Conservation (phyloP, 257 asterid species). For the Paraleonurus japonicus region DNA sequence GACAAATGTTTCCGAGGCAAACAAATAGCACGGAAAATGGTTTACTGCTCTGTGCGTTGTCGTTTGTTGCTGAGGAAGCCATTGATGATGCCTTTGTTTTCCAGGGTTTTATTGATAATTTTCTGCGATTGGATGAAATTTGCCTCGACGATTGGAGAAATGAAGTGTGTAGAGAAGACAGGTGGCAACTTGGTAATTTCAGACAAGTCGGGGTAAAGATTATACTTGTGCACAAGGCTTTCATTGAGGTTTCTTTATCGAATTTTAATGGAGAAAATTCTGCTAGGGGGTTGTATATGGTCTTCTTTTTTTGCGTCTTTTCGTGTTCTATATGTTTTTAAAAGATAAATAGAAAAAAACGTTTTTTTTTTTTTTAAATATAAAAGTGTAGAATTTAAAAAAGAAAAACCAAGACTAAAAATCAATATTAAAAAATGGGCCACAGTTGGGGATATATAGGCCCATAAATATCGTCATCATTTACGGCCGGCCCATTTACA, state of each 20-base stretch:
- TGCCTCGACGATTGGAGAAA: conserved; percentile 23
- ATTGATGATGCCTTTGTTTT: conserved; percentile 44
- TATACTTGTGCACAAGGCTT: conserved; percentile 28
- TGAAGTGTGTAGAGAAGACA: conserved; percentile 19
- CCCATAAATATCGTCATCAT: neutral
- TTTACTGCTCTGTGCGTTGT: conserved; percentile 31
- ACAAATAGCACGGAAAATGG: conserved; percentile 80
- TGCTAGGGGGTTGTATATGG: neutral
- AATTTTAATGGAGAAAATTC: conserved; percentile 14
- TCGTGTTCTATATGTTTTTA: neutral
- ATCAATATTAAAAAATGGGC: too few relatives aligned
- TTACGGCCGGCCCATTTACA: neutral
- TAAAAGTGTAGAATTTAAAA: too few relatives aligned
- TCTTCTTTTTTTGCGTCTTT: neutral
- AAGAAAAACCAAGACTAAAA: too few relatives aligned
- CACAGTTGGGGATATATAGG: too few relatives aligned
- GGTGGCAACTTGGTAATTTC: conserved; percentile 32
- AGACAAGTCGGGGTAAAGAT: neutral
- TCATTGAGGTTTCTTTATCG: conserved; percentile 36
- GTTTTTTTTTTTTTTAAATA: too few relatives aligned
- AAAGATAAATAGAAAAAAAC: neutral
- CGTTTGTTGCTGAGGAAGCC: conserved; percentile 48
- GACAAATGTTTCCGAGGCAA: conserved; percentile 94
- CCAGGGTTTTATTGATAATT: conserved; percentile 18
- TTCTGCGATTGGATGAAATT: conserved; percentile 1